A percentile compares a stretch with the other conserved stretches of the same genome.
These are phyloP conservation scores for Davidsoniella virescens DNA, from an alignment of 2,329 filamentous ascomycete species.

Conservation along the genomic window DNA sequence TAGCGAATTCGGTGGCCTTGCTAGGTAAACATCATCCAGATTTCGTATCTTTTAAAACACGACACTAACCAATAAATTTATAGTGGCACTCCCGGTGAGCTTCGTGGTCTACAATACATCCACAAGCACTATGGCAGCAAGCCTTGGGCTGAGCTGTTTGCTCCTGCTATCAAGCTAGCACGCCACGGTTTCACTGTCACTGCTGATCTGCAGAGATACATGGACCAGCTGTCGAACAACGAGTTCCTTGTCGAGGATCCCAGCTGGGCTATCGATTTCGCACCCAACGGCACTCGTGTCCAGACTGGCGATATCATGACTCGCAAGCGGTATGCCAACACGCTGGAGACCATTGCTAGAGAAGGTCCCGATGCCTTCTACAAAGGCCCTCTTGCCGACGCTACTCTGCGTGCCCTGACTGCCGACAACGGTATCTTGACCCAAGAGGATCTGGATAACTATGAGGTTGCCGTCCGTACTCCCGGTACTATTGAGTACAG, in stretches of 20 bases:
- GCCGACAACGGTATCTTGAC: slow-evolving; percentile 71
- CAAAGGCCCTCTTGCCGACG: slow-evolving; percentile 52
- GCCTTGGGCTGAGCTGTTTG: slow-evolving; percentile 49
- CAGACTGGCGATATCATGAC: slow-evolving; percentile 58
- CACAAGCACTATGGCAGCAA: slow-evolving; percentile 51
- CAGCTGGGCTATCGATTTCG: slow-evolving; percentile 71
- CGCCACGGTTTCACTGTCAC: slow-evolving; percentile 56
- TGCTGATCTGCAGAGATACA: slow-evolving; percentile 54
- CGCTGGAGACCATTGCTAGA: slow-evolving; percentile 52
- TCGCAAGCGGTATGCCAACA: slow-evolving; percentile 56
- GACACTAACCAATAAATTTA: not conserved
- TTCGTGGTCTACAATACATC: slow-evolving; percentile 58
- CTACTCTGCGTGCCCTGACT: slow-evolving; percentile 54
- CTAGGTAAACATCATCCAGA: slow-evolving; percentile 37
- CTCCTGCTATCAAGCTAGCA: slow-evolving; percentile 56
- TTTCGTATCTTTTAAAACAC: too few species aligned
- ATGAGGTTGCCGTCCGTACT: slow-evolving; percentile 47
- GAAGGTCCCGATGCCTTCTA: slow-evolving; percentile 58
- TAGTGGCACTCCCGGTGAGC: slow-evolving; percentile 50
- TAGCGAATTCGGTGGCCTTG: slow-evolving; percentile 54
- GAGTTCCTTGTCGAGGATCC: slow-evolving; percentile 55
- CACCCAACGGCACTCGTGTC: slow-evolving; percentile 52
- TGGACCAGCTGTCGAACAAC: slow-evolving; percentile 33
- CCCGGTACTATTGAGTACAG: slow-evolving; percentile 47
- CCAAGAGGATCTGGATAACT: slow-evolving; percentile 56